phyloP scores from a whole-genome alignment of 768 basidiomycete genomes.

The Phanerochaete carnosa region DNA sequence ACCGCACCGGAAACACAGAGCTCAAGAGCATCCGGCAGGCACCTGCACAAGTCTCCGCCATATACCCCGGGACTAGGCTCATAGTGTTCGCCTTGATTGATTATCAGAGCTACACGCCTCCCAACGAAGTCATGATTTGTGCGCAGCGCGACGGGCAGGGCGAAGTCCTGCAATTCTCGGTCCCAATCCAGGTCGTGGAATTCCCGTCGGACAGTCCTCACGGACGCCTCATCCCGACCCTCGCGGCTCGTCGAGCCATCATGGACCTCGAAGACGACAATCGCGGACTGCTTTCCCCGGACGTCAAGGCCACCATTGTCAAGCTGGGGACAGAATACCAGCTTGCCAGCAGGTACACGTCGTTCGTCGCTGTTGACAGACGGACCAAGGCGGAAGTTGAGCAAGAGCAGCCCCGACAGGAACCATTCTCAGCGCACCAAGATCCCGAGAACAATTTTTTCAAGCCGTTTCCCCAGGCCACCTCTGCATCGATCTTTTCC shows the following conservation, averaged over 20 bases:
- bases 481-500: too few relatives aligned
- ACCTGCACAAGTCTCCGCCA: conserved; percentile 26
- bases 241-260: conserved; percentile 52
- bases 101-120: conserved; percentile 17
- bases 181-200: conserved; percentile 23
- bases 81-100: conserved; percentile 32
- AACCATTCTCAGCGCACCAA: too few relatives aligned
- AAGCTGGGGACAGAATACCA: conserved; percentile 50
- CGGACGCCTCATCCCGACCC: conserved; percentile 44
- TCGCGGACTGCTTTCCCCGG: neutral
- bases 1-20: conserved; percentile 13
- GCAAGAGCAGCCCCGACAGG: conserved; percentile 32
- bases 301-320: conserved; percentile 42
- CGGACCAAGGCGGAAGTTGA: too few relatives aligned
- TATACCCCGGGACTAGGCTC: conserved; percentile 34
- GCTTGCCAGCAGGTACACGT: conserved; percentile 49
- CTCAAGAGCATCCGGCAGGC: conserved; percentile 24
- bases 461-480: too few relatives aligned
- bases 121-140: conserved; percentile 24
- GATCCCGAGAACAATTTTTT: too few relatives aligned
- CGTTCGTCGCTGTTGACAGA: conserved; percentile 46
- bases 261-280: conserved; percentile 40
- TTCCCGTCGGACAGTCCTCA: conserved; percentile 14
- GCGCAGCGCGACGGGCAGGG: conserved; percentile 24
- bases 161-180: conserved; percentile 14